Base-by-base conservation (phyloP, 1,139 yeast genomes). In the Geotrichum siamense region DNA sequence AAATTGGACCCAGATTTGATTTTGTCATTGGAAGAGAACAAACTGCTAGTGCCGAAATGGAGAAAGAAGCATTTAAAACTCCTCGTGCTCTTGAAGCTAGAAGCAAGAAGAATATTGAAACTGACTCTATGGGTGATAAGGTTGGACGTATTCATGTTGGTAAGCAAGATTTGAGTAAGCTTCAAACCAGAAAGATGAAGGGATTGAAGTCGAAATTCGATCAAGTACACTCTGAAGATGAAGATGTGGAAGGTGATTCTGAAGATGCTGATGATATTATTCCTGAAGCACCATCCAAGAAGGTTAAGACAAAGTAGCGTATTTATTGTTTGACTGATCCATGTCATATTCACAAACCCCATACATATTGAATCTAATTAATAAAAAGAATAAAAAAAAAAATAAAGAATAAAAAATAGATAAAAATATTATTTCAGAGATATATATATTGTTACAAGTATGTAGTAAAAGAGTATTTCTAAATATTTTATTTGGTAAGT, bases 181-280 rank as follows among this genome's bases (percentile, higher is more conserved):
- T 91, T 62, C 98, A 91, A 68, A 89, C 98, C 10, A 79, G 98
- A 70, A 91, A 91, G 78, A 85, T 91, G 96, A 93, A 93, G 75
- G 99, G 98, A 62, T 74, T 91, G 61, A 93, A 93, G 70, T 72
- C 86, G 47, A 79, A 75, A 63, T 87, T 72, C 55, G 96, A 86
- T 60, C 96, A 86, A 65, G 67, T 62, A 13, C 68, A 64, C n/a
- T 82, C 72, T 32, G 82, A 75, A 22, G 77, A 69, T 43, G 75
- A 68, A 5, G 59, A 47, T 5, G 9, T 15, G 21, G 68, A 49
- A 16, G 59, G 46, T 8, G 60, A 53, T 10, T 28, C 39, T 10
- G 47, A 41, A 19, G 38, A 35, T 16, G 37, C 32, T 20, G 49
- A 47, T 30, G 45, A 43, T 15, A 29, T 41, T n/a, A 37, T 40